Evolutionary conservation across 306 rosid species (phyloP).

Genomic region (Senna tora): DNA sequence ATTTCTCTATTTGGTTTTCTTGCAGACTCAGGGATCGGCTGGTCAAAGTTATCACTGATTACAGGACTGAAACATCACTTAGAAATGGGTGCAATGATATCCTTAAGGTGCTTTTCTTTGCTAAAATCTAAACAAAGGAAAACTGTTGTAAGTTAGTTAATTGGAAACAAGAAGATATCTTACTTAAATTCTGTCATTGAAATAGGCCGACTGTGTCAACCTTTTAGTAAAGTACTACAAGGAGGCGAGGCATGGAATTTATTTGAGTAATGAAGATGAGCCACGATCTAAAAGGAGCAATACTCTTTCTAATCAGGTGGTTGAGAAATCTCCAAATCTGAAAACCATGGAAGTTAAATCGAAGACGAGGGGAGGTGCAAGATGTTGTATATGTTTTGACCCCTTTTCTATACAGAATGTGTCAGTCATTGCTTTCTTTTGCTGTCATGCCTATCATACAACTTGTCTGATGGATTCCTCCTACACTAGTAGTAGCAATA

Average conservation of each 20-base stretch:
- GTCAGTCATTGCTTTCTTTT: slow-evolving; percentile 83
- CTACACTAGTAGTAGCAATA: slow-evolving; percentile 42
- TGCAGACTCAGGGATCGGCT: slow-evolving; percentile 92
- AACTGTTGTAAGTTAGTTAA: slow-evolving; percentile 25
- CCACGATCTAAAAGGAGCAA: slow-evolving; percentile 61
- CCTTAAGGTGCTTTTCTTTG: slow-evolving; percentile 68
- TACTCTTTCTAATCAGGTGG: slow-evolving; percentile 49
- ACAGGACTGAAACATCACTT: slow-evolving; percentile 95
- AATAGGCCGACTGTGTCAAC: slow-evolving; percentile 90
- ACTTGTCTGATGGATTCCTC: slow-evolving; percentile 85
- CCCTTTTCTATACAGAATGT: slow-evolving; percentile 82
- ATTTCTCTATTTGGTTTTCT: slow-evolving; percentile 30
- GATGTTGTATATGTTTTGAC: slow-evolving; percentile 98
- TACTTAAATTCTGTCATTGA: slow-evolving; percentile 38
- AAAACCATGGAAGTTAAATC: slow-evolving; percentile 68
- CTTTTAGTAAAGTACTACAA: slow-evolving; percentile 83
- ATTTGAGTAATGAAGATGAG: slow-evolving; percentile 74
- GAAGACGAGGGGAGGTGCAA: slow-evolving; percentile 86
- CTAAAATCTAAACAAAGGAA: not conserved
- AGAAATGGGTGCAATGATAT: slow-evolving; percentile 97
- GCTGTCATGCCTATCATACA: slow-evolving; percentile 62
- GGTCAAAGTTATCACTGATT: slow-evolving; percentile 88
- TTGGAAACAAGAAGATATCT: slow-evolving; percentile 19
- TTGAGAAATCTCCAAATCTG: slow-evolving; percentile 56
- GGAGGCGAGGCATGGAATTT: slow-evolving; percentile 89